phyloP scores from a whole-genome alignment of 2,329 filamentous ascomycete genomes.

The Leptographium radiaticola region DNA sequence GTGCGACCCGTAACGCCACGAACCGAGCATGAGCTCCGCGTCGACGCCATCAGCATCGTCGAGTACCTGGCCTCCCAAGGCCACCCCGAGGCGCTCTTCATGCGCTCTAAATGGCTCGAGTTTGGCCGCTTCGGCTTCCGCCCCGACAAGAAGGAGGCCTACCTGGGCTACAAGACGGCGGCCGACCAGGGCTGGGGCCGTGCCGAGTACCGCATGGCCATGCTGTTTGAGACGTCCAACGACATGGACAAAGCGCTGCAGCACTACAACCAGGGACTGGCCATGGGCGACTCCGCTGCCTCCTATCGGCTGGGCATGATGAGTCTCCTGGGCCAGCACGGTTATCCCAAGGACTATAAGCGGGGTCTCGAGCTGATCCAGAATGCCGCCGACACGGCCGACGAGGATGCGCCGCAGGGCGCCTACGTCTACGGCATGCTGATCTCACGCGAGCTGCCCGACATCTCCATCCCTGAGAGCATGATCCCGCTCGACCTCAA shows the following conservation, averaged over 20 bases:
- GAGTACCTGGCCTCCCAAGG: constrained; percentile 79
- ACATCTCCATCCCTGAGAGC: constrained; percentile 63
- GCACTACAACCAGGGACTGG: constrained; percentile 76
- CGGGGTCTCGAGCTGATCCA: constrained; percentile 72
- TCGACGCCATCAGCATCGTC: constrained; percentile 86
- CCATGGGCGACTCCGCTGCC: constrained; percentile 74
- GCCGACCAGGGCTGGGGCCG: constrained; percentile 71
- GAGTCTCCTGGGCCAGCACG: constrained; percentile 86
- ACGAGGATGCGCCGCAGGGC: constrained; percentile 93
- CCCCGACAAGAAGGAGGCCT: constrained; percentile 90
- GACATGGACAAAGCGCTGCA: constrained; percentile 82
- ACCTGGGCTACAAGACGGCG: constrained; percentile 72
- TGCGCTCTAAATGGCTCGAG: constrained; percentile 92
- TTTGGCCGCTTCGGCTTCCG: constrained; percentile 92
- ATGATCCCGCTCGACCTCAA: constrained; percentile 60
- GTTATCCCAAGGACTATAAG: constrained; percentile 68
- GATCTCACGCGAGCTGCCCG: constrained; percentile 77
- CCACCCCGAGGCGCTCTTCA: constrained; percentile 88
- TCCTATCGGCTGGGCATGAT: constrained; percentile 90
- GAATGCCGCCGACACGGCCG: constrained; percentile 70
- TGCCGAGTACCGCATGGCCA: constrained; percentile 93
- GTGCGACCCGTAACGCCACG: constrained; percentile 66
- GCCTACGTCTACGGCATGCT: constrained; percentile 96
- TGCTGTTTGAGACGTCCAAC: constrained; percentile 94
- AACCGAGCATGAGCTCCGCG: constrained; percentile 74